These are phyloP conservation scores for Coemansia furcata DNA, from an alignment of 192 early-diverging fungal genomes.

Conservation along the genomic window DNA sequence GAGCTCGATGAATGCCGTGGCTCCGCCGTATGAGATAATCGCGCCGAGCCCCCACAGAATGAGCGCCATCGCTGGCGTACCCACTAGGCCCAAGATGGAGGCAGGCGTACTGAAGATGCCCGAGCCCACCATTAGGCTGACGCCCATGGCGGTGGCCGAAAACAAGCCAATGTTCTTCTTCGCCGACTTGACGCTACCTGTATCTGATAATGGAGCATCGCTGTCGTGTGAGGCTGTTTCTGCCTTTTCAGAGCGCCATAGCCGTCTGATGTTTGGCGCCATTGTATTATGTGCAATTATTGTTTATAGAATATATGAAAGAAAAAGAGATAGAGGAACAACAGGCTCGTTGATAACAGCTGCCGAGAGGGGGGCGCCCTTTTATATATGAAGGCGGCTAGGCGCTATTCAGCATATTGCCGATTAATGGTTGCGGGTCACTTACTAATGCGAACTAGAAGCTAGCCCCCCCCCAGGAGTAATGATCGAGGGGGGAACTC, in stretches of 20 bases:
- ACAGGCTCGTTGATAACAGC: background rate
- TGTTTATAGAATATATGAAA: background rate
- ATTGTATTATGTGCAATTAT: background rate
- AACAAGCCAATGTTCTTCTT: constrained; percentile 51
- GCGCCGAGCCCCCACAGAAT: constrained; percentile 76
- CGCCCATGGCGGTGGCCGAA: constrained; percentile 67
- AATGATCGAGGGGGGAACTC: constrained; percentile 5
- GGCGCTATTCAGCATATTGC: background rate
- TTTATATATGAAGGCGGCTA: constrained; percentile 2
- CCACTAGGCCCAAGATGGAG: constrained; percentile 60
- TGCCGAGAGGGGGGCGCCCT: background rate
- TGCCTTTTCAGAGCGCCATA: constrained; percentile 7
- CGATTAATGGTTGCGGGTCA: background rate
- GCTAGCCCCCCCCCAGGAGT: background rate
- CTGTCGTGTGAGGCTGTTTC: background rate
- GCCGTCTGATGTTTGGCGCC: background rate
- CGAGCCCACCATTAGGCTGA: constrained; percentile 76
- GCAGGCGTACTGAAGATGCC: constrained; percentile 82
- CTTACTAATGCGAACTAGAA: background rate
- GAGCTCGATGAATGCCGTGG: constrained; percentile 86
- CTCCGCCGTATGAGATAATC: constrained; percentile 76
- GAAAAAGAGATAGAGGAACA: background rate
- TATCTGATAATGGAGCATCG: background rate
- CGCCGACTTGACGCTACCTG: background rate
- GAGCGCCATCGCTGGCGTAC: constrained; percentile 67